Evolutionary conservation across 768 basidiomycete genomes (phyloP).

Genomic region (Gymnopilus junonius): DNA sequence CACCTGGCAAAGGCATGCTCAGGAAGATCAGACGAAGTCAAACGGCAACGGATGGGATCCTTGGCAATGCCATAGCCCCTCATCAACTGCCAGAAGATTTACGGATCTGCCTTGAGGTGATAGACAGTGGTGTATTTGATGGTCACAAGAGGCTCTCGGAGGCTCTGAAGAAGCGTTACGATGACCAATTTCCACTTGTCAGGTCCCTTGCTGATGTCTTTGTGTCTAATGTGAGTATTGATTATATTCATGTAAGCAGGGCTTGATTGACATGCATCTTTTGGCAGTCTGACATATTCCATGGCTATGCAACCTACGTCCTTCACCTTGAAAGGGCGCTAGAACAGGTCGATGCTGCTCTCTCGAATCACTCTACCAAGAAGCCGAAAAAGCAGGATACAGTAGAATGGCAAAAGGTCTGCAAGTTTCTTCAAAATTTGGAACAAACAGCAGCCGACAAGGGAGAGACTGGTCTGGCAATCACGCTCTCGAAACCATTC

Average conservation of each 20-base stretch:
- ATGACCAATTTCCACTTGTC: constrained; percentile 94
- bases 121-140: constrained; percentile 84
- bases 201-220: constrained; percentile 96
- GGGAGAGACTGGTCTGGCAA: constrained; percentile 93
- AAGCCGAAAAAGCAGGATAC: constrained; percentile 84
- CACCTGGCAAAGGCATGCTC: constrained; percentile 55
- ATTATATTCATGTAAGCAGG: constrained; percentile 13
- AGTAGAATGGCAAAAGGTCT: constrained; percentile 78
- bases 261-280: neutral
- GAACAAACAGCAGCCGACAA: constrained; percentile 83
- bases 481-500: constrained; percentile 96
- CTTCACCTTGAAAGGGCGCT: constrained; percentile 92
- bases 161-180: constrained; percentile 87
- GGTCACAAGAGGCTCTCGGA: constrained; percentile 89
- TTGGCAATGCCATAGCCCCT: constrained; percentile 65
- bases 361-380: constrained; percentile 68
- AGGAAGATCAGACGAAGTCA: constrained; percentile 74
- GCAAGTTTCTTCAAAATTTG: constrained; percentile 72
- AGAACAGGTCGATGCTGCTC: constrained; percentile 81
- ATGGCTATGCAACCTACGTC: constrained; percentile 93
- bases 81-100: constrained; percentile 89
- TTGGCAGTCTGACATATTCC: constrained; percentile 85
- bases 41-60: constrained; percentile 48
- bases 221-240: constrained; percentile 77
- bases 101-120: constrained; percentile 82